phyloP scores from a whole-genome alignment of 2,329 filamentous ascomycete genomes.

The Colletotrichum siamense region DNA sequence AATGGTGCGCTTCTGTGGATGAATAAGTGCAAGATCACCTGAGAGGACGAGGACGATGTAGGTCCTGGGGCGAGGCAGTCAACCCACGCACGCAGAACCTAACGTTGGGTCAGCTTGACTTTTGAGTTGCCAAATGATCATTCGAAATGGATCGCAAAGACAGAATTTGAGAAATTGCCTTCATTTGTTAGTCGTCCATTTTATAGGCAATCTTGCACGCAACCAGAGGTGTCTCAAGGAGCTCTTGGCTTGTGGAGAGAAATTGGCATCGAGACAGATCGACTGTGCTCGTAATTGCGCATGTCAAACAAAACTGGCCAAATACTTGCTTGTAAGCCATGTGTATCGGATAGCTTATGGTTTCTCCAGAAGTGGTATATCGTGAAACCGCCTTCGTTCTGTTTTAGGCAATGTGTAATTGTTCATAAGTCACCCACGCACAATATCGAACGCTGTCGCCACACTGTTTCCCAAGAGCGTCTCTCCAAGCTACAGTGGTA shows the following conservation, averaged over 20 bases:
- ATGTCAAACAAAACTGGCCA: too few relatives aligned
- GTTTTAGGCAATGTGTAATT: neutral
- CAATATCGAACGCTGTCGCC: neutral
- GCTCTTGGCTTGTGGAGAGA: neutral
- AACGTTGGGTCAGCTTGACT: too few relatives aligned
- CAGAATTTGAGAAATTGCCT: neutral
- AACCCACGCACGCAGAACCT: neutral
- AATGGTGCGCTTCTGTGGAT: too few relatives aligned
- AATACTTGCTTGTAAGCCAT: too few relatives aligned
- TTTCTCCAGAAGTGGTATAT: neutral
- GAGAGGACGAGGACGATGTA: neutral
- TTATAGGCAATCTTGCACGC: neutral
- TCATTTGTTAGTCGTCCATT: neutral
- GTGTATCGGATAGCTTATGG: neutral
- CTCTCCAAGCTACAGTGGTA: neutral
- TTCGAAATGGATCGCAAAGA: too few relatives aligned
- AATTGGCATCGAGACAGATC: neutral
- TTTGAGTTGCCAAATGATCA: too few relatives aligned
- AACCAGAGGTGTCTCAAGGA: neutral
- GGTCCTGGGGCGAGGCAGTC: neutral
- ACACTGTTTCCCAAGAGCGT: neutral
- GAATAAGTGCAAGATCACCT: neutral
- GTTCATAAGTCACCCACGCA: neutral
- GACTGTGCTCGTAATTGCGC: too few relatives aligned
- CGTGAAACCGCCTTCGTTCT: neutral